A percentile compares a stretch with the other conserved stretches of the same genome.
phyloP scores from a whole-genome alignment of 2,329 filamentous ascomycete species.

The Lasiodiplodia sp. region DNA sequence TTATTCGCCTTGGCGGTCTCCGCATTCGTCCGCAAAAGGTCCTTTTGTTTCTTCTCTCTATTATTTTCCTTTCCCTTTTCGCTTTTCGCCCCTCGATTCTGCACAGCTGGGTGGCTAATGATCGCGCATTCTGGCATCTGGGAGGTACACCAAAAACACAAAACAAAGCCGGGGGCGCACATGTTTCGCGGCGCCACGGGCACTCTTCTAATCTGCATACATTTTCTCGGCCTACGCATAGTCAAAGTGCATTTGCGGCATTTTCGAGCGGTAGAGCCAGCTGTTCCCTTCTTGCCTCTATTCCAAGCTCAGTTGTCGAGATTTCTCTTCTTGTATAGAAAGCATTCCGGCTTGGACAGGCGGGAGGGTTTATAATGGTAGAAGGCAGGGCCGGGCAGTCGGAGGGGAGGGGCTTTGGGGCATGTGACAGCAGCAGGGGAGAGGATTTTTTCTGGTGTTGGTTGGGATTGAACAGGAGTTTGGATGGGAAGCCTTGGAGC shows the following conservation, averaged over 20 bases:
- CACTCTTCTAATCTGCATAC: constrained; percentile 25
- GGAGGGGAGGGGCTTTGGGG: background rate
- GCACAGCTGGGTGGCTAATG: constrained; percentile 23
- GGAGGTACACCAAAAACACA: constrained; percentile 18
- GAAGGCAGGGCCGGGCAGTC: constrained; percentile 13
- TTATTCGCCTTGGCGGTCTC: constrained; percentile 21
- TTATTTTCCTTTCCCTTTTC: background rate
- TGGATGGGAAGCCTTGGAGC: constrained; percentile 13
- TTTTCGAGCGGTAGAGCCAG: constrained; percentile 17
- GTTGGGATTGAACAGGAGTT: constrained; percentile 20
- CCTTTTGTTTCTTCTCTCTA: background rate
- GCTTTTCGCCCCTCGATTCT: background rate
- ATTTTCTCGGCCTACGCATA: constrained; percentile 5
- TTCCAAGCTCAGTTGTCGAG: constrained; percentile 15
- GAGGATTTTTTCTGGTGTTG: background rate
- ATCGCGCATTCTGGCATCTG: constrained; percentile 24
- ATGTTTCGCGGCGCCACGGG: background rate
- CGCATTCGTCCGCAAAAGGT: background rate
- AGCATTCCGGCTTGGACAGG: constrained; percentile 22
- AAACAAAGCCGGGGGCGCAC: background rate
- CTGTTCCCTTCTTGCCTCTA: constrained; percentile 18
- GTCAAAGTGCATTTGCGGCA: constrained; percentile 8
- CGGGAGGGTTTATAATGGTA: constrained; percentile 3
- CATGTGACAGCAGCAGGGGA: constrained; percentile 8
- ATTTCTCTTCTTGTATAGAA: constrained; percentile 28